phyloP scores from a whole-genome alignment of 805 yeast genomes.

The Blastobotrys americana region DNA sequence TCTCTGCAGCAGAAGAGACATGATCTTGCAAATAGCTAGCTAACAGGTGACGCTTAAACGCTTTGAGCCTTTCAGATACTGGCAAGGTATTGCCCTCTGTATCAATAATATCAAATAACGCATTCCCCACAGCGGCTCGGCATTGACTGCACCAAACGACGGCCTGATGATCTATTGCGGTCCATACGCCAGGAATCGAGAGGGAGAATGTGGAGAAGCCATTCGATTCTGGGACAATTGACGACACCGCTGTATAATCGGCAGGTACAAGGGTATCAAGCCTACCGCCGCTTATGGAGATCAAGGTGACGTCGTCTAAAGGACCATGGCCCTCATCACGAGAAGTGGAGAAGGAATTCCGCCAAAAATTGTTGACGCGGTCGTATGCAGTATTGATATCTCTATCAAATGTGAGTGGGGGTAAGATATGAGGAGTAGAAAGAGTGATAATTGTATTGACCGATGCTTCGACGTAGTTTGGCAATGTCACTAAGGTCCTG shows the following conservation, averaged over 20 bases:
- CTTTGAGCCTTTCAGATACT: slow-evolving; percentile 48
- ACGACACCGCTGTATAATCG: slow-evolving; percentile 69
- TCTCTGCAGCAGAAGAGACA: not conserved
- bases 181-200: slow-evolving; percentile 85
- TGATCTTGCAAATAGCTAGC: slow-evolving; percentile 24
- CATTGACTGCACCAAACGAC: slow-evolving; percentile 91
- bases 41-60: slow-evolving; percentile 40
- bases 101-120: slow-evolving; percentile 48
- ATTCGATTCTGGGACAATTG: slow-evolving; percentile 58
- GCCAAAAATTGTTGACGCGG: slow-evolving; percentile 72
- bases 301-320: slow-evolving; percentile 50
- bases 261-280: slow-evolving; percentile 75
- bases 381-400: slow-evolving; percentile 68
- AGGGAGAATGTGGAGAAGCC: slow-evolving; percentile 80
- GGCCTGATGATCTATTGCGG: slow-evolving; percentile 86
- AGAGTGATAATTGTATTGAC: slow-evolving; percentile 75
- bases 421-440: slow-evolving; percentile 82
- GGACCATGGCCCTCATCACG: slow-evolving; percentile 37
- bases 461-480: slow-evolving; percentile 61
- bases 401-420: slow-evolving; percentile 89
- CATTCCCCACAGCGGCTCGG: slow-evolving; percentile 50
- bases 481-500: slow-evolving; percentile 68
- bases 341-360: slow-evolving; percentile 40
- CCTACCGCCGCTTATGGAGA: slow-evolving; percentile 83
- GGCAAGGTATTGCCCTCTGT: slow-evolving; percentile 35